Evolutionary conservation across 1,284 basidiomycete genomes (phyloP).

Genomic region (Pterulicium gracile): DNA sequence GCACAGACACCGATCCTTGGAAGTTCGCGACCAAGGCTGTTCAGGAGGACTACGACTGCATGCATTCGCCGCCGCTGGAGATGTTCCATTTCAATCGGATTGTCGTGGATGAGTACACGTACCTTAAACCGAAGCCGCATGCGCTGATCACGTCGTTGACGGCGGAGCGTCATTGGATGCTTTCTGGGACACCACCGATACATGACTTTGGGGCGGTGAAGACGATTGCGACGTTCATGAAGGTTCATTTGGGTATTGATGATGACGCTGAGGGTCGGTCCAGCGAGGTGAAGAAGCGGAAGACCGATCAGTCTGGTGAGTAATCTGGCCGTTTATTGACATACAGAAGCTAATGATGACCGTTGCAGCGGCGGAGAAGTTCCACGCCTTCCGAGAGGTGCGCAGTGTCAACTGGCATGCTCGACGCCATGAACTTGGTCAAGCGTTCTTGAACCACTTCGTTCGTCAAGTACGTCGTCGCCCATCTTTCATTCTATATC

Average conservation of each 20-base stretch:
- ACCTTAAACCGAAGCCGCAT: conserved; percentile 74
- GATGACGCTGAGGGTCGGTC: conserved; percentile 81
- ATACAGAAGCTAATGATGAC: not conserved
- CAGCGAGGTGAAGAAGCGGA: conserved; percentile 66
- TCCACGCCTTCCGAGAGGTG: conserved; percentile 94
- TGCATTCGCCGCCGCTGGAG: conserved; percentile 78
- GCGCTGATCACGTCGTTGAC: conserved; percentile 71
- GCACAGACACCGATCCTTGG: conserved; percentile 74
- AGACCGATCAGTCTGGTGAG: conserved; percentile 75
- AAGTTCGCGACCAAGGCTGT: conserved; percentile 56
- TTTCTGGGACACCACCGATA: conserved; percentile 93
- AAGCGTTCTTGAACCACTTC: conserved; percentile 75
- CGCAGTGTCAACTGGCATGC: conserved; percentile 90
- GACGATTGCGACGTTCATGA: conserved; percentile 81
- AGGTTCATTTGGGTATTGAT: conserved; percentile 80
- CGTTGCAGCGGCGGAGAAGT: conserved; percentile 70
- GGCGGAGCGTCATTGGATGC: conserved; percentile 81
- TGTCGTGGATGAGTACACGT: conserved; percentile 94
- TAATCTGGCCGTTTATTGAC: conserved; percentile 6
- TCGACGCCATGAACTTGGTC: conserved; percentile 76
- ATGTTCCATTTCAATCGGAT: conserved; percentile 88
- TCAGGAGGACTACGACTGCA: conserved; percentile 64
- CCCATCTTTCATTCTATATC: not conserved
- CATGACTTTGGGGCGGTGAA: conserved; percentile 87
- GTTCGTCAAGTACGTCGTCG: conserved; percentile 63